Percentiles rank a stretch among this genome's conserved stretches.
Conservation (phyloP, 208 protist species). For the Trypanosoma cruzi region DNA sequence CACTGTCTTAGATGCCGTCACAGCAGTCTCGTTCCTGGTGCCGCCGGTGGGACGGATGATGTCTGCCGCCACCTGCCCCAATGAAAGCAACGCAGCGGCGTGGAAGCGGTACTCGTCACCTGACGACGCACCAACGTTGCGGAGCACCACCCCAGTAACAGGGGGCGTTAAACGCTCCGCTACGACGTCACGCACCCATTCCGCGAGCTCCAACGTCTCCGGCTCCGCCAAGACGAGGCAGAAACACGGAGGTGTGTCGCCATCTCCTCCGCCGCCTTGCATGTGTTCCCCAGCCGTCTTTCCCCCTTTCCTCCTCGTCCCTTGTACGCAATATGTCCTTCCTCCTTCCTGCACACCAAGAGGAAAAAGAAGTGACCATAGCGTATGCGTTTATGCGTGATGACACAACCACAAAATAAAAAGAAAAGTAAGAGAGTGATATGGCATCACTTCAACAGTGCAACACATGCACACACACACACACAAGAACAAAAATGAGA, state of each 20-base stretch:
- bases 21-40: neutral
- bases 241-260: neutral
- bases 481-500: neutral
- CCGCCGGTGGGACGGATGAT: neutral
- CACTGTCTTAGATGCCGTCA: neutral
- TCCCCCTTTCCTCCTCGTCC: neutral
- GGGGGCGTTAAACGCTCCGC: constrained; percentile 10
- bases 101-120: constrained; percentile 7
- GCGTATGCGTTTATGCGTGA: no score
- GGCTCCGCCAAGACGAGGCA: constrained; percentile 26
- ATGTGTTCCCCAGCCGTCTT: neutral
- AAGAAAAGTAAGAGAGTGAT: neutral
- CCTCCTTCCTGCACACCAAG: neutral
- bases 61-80: constrained; percentile 3
- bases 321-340: neutral
- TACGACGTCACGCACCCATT: constrained; percentile 20
- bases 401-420: no score
- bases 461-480: neutral
- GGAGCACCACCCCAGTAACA: neutral
- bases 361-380: neutral
- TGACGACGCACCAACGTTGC: neutral
- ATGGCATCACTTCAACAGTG: neutral
- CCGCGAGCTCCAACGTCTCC: constrained; percentile 19
- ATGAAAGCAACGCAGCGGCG: neutral
- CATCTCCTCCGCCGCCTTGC: neutral